Evolutionary conservation across 176 grass and related monocot genomes (phyloP), one percentile per base, ranked within the genome.

Genomic region (Lolium multiflorum): DNA sequence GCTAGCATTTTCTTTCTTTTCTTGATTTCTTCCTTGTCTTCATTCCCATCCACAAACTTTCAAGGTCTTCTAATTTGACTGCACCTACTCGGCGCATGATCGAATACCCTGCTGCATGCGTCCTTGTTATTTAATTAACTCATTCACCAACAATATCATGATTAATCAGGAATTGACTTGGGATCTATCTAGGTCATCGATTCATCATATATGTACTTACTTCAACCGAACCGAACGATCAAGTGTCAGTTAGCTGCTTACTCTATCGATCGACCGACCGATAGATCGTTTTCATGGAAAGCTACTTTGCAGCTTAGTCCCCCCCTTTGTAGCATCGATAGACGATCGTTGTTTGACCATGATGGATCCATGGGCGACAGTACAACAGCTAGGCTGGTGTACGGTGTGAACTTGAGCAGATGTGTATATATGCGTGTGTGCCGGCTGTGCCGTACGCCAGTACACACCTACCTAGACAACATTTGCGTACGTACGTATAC

Each of bases 381-480:
- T 66, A 66, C 63, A 66, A 3, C 14, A 65, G 14, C 20, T 1
- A 44, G 24, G 71, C 48, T 74, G 43, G 20, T 35, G 50, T 76
- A 68, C 14, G 18, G 89, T 88, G 86, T 91, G 89, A 91, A 85
- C 81, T 14, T 70, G 3, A 25, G 18, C 7, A n/a, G 61, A 46
- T 55, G 41, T 44, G 57, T 71, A 26, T 44, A 47, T 71, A 26
- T 50, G 43, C 20, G 26, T 28, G 74, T 12, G 17, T 28, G 56
- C 14, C 71, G 47, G 22, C 71, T 17, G 14, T 16, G 21, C 82
- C 70, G 89, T 77, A 87, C 56, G 15, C 78, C 82, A 61, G 89
- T 77, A 87, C 56, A 26, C 78, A 82, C 47, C 58, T 68, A 52
- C 58, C 28, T 78, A 83, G 73, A 18, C 25, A 66, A 0, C 63